Conservation (phyloP, 2,329 filamentous ascomycete species). For the Triangularia verruculosa region DNA sequence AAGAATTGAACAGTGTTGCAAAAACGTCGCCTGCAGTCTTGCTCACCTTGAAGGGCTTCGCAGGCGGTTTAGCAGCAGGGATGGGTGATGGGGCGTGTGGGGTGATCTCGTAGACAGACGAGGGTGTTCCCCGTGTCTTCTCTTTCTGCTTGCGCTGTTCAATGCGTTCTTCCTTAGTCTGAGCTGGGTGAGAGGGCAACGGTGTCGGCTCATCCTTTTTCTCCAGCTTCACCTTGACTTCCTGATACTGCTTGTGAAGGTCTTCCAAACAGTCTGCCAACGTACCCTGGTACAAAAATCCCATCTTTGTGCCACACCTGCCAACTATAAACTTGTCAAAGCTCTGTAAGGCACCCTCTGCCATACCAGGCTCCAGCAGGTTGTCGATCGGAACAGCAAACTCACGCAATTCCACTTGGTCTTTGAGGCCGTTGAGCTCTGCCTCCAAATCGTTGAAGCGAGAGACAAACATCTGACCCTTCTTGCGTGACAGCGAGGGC, state of each 20-base stretch:
- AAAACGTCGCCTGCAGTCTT: slow-evolving; percentile 39
- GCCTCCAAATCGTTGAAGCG: slow-evolving; percentile 34
- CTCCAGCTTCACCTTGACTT: slow-evolving; percentile 28
- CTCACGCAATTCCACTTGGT: slow-evolving; percentile 36
- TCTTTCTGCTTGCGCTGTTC: slow-evolving; percentile 40
- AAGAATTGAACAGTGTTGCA: slow-evolving; percentile 33
- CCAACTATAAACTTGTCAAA: slow-evolving; percentile 33
- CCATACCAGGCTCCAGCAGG: slow-evolving; percentile 40
- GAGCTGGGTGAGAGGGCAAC: slow-evolving; percentile 16
- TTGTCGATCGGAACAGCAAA: slow-evolving; percentile 43
- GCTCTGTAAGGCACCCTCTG: slow-evolving; percentile 34
- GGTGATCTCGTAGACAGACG: slow-evolving; percentile 35
- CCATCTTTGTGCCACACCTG: slow-evolving; percentile 39
- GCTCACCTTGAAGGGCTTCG: slow-evolving; percentile 36
- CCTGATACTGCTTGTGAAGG: slow-evolving; percentile 33
- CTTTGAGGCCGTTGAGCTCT: slow-evolving; percentile 39
- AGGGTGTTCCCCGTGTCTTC: slow-evolving; percentile 42
- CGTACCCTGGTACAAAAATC: slow-evolving; percentile 43
- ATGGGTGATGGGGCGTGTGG: not conserved
- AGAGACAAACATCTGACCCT: slow-evolving; percentile 38
- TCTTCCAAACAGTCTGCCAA: slow-evolving; percentile 38
- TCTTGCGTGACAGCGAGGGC: slow-evolving; percentile 40
- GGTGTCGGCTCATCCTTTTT: slow-evolving; percentile 22
- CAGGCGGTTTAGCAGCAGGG: not conserved
- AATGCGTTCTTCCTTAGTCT: slow-evolving; percentile 28